phyloP scores from a whole-genome alignment of 2,329 filamentous ascomycete species.

The Phoma sp. region DNA sequence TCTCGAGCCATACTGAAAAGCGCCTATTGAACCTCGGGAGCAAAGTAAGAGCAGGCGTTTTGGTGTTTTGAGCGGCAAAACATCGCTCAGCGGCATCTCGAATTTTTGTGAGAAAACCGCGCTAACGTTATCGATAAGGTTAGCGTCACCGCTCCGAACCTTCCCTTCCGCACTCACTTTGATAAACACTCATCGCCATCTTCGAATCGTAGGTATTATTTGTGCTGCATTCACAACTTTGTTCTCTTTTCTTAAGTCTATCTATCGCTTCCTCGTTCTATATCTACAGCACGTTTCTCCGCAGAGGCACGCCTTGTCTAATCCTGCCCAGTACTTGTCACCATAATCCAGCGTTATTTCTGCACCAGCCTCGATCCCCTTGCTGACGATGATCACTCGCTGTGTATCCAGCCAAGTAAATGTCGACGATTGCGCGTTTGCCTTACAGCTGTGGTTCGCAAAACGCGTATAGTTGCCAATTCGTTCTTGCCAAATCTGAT shows the following conservation, averaged over 20 bases:
- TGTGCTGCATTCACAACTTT: neutral
- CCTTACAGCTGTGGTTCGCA: slow-evolving; percentile 64
- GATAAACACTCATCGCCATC: no score
- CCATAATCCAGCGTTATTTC: slow-evolving; percentile 67
- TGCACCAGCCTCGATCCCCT: slow-evolving; percentile 59
- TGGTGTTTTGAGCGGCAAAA: slow-evolving; percentile 3
- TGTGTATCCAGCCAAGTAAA: slow-evolving; percentile 64
- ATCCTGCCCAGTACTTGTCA: slow-evolving; percentile 62
- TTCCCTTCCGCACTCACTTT: no score
- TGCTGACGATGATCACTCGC: slow-evolving; percentile 61
- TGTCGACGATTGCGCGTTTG: slow-evolving; percentile 63
- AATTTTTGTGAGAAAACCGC: slow-evolving; percentile 37
- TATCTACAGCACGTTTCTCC: slow-evolving; percentile 60
- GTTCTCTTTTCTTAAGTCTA: neutral
- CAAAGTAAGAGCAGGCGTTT: neutral
- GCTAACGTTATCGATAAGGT: slow-evolving; percentile 39
- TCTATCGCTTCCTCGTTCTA: slow-evolving; percentile 22
- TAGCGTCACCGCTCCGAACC: neutral
- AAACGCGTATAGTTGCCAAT: slow-evolving; percentile 65
- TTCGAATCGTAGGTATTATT: neutral
- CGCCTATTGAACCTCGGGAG: no score
- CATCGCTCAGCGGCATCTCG: slow-evolving; percentile 5
- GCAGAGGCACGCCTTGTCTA: slow-evolving; percentile 63
- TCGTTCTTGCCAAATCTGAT: slow-evolving; percentile 65
- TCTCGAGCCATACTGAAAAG: slow-evolving; percentile 18